phyloP scores from a whole-genome alignment of 345 rosid genomes.

The Syzygium aqueum region DNA sequence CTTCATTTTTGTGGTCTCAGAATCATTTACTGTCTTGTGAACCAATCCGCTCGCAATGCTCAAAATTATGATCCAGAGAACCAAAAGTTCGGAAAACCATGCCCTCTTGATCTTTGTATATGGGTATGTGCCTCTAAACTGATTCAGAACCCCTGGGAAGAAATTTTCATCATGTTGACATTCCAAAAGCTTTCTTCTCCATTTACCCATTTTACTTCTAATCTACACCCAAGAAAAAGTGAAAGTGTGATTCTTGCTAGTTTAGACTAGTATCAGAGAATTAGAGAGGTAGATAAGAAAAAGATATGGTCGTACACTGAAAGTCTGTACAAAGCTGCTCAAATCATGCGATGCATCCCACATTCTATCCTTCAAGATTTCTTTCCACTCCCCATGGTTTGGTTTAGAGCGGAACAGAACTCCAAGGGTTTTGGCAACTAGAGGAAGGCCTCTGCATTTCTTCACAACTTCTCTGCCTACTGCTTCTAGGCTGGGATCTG shows the following conservation, averaged over 20 bases:
- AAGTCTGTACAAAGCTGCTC: constrained; percentile 16
- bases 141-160: background rate
- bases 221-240: background rate
- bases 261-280: background rate
- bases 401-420: constrained; percentile 18
- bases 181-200: background rate
- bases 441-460: constrained; percentile 32
- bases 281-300: background rate
- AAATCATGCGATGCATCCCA: constrained; percentile 29
- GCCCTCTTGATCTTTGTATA: background rate
- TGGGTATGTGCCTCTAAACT: background rate
- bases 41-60: background rate
- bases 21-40: background rate
- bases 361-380: constrained; percentile 19
- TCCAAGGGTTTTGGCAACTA: constrained; percentile 31
- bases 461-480: constrained; percentile 20
- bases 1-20: background rate
- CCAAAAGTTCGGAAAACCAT: background rate
- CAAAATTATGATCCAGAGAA: background rate
- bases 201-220: background rate
- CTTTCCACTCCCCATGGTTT: constrained; percentile 25
- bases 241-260: background rate
- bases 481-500: constrained; percentile 3
- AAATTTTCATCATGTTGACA: background rate
- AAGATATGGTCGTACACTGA: constrained; percentile 8